phyloP scores from a whole-genome alignment of 2,329 filamentous ascomycete genomes.

The Acrocalymma vagum region DNA sequence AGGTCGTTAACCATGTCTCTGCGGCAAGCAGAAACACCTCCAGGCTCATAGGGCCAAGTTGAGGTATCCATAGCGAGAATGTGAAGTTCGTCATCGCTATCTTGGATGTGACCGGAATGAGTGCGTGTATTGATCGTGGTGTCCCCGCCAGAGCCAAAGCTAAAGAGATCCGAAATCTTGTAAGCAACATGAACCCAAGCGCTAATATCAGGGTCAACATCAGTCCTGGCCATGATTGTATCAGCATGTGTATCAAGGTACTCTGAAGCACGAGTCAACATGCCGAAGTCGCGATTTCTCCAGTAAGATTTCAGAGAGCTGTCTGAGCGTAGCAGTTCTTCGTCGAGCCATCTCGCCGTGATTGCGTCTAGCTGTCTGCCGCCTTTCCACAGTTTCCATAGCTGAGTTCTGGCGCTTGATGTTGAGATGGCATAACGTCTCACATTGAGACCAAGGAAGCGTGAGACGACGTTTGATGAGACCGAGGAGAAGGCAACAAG shows the following conservation, averaged over 20 bases:
- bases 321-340: slow-evolving; percentile 40
- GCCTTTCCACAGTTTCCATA: slow-evolving; percentile 48
- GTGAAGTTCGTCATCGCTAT: slow-evolving; percentile 45
- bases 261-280: slow-evolving; percentile 38
- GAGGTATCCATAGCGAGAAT: slow-evolving; percentile 48
- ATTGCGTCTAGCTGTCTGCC: slow-evolving; percentile 42
- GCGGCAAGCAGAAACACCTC: slow-evolving; percentile 49
- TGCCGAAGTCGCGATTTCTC: slow-evolving; percentile 40
- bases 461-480: slow-evolving; percentile 32
- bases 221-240: slow-evolving; percentile 58
- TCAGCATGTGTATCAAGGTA: slow-evolving; percentile 52
- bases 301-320: slow-evolving; percentile 41
- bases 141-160: slow-evolving; percentile 60
- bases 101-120: slow-evolving; percentile 50
- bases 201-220: slow-evolving; percentile 58
- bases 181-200: slow-evolving; percentile 60
- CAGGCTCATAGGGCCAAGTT: slow-evolving; percentile 50
- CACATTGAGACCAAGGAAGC: slow-evolving; percentile 45
- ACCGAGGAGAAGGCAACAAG: slow-evolving; percentile 55
- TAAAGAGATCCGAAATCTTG: slow-evolving; percentile 59
- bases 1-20: slow-evolving; percentile 50
- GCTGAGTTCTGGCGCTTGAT: slow-evolving; percentile 40
- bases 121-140: slow-evolving; percentile 58
- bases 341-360: slow-evolving; percentile 46
- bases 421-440: slow-evolving; percentile 45